Base-by-base conservation (phyloP, 768 basidiomycete species). In the Pulveroboletus sp. region DNA sequence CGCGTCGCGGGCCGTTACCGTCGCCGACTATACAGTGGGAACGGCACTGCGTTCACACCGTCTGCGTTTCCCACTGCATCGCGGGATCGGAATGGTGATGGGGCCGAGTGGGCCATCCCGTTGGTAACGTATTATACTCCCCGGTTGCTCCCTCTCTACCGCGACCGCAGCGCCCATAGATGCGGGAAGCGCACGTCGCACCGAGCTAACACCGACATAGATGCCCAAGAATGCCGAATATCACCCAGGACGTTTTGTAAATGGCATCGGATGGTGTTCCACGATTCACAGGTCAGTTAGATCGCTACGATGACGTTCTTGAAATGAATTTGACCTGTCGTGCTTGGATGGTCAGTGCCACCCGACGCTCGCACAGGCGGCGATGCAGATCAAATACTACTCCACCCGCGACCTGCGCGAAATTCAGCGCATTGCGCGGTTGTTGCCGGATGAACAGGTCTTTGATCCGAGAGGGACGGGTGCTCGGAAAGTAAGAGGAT, bases 181-280 rank as follows among this genome's bases (percentile, higher is more conserved):
- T 10, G 41, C 9, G 9, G 48, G 17, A 49, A 36, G 31, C 47
- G 37, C n/a, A 13, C 27, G 29, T 41, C 39, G 11, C 43, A 40
- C n/a, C n/a, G n/a, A n/a, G n/a, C n/a, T n/a, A 41, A 40, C 4
- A 11, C 9, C 11, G 56, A 60, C 19, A 43, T 49, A 17, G 62
- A 63, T 16, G 53, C 49, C 5, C 53, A 20, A 14, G 67, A 62
- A 34, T 61, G 64, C 36, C 47, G 59, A 21, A 50, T 76, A 29
- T 64, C 73, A 2, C 58, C 69, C 10, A 64, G 51, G 36, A 60
- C 58, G 10, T 71, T 72, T 50, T 74, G 70, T 48, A 77, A 76
- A 53, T 77, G 75, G 76, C 74, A 77, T 45, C 60, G 69, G 11
- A 73, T 77, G 70, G 72, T 75, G 20, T 75, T 71, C 43, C 68